Evolutionary conservation across 2,329 filamentous ascomycete genomes (phyloP), one percentile per base, ranked within the genome.

Genomic region (Claviceps sp.): DNA sequence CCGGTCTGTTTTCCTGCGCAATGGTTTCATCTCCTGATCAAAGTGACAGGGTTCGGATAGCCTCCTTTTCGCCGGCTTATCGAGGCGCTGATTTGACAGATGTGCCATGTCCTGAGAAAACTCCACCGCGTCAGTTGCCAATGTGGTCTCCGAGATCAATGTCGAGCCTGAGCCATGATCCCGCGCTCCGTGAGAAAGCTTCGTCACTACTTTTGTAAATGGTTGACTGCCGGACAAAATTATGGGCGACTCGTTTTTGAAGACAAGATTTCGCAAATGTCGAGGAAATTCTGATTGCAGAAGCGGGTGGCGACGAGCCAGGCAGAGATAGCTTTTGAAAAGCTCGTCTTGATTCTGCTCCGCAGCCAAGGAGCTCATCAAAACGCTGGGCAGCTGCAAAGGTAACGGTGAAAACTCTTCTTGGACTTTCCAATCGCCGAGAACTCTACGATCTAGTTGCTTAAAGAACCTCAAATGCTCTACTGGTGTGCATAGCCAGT

Each of bases 401-500:
- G 66, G 66, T 60, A 67, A 64, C 2, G 66, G 65, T n/a, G 57
- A 63, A 41, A 67, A 52, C 48, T 66, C 56, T 4, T 52, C 52
- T 18, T 60, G 55, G 2, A 55, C 54, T 4, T 57, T 53, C 62
- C 64, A 67, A 38, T 58, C 56, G 13, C 55, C 55, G 46, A 63
- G 24, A 26, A 63, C 62, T 26, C 54, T 62, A 4, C 38, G 53
- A 18, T 70, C 67, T 44, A 70, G 56, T 9, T 59, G 48, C 47
- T 58, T 50, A 50, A 70, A 69, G 34, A 68, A 62, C 9, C 59
- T 50, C 22, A 61, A 44, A 42, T 69, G 63, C 4, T 58, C 62
- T 40, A 57, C 52, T 1, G 66, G 65, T 1, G 57, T 63, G 26
- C 62, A 63, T 13, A 70, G 55, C 67, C 67, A 70, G 37, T 61